Evolutionary conservation across 2,329 filamentous ascomycete species (phyloP), one percentile per base, ranked within the genome.

Genomic region (Nemania sp.): DNA sequence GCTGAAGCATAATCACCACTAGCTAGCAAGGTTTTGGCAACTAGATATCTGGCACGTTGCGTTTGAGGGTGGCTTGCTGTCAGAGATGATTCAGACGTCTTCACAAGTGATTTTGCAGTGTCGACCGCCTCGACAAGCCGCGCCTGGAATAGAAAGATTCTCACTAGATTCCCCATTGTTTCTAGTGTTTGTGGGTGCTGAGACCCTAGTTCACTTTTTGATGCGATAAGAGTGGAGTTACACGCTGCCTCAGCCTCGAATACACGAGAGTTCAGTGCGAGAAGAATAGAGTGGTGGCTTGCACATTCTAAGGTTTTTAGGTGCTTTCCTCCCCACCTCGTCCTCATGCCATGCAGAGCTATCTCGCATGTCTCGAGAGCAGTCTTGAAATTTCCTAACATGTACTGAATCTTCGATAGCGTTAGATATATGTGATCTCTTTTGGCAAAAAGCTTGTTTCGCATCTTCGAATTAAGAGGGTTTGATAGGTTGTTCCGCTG

Each of bases 261-360:
- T 13, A 57, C 20, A 18, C 7, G 54, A 45, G 54, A 57, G 54
- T 57, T 57, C 2, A 45, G 26, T 20, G 54, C 38, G 24, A 57
- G 54, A 29, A 57, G 7, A 20, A 57, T 24, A 57, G 54, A 45
- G 20, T 29, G 54, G 15, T 45, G 22, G 38, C 54, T 29, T 8
- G 35, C 54, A 20, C 54, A 57, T 18, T 57, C 54, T 38, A 57
- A 27, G 2, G 54, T 45, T 24, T 22, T 45, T 1, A 27, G 15
- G 18, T 57, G 38, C 5, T 2, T 20, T 20, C 4, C 15, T 27
- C 54, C 54, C 54, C 35, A 45, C 18, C 22, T 45, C 24, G 26
- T 20, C 20, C 29, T 18, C 38, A 57, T 45, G n/a, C 35, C 35
- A 29, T 8, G 13, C 22, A 57, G 20, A 29, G 54, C 35, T 45